Conservation (phyloP, 805 yeast genomes). For the Suhomyces tanzawaensis region DNA sequence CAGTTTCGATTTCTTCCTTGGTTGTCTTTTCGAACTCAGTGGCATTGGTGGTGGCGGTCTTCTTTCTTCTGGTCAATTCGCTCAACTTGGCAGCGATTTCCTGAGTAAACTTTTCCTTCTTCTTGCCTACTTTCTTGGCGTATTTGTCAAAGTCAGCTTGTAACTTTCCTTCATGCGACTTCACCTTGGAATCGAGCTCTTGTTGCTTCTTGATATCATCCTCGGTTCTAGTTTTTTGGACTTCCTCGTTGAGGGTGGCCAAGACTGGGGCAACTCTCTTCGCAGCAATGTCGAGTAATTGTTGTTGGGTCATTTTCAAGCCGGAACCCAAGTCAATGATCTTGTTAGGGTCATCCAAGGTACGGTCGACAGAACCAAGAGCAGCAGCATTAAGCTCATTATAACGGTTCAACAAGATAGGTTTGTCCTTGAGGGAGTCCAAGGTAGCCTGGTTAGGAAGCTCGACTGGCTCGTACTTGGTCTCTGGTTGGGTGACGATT, state of each 20-base stretch:
- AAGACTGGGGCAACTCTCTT: conserved; percentile 55
- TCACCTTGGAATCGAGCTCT: conserved; percentile 34
- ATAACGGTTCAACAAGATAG: conserved; percentile 47
- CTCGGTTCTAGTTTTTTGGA: conserved; percentile 40
- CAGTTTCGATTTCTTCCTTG: conserved; percentile 43
- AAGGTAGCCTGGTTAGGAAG: conserved; percentile 35
- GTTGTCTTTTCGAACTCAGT: conserved; percentile 41
- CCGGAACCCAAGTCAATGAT: conserved; percentile 54
- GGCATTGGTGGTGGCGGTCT: conserved; percentile 31
- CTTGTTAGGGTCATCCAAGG: conserved; percentile 49
- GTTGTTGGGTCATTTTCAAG: conserved; percentile 51
- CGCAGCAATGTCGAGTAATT: conserved; percentile 54
- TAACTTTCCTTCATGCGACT: conserved; percentile 35
- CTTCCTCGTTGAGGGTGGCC: conserved; percentile 50
- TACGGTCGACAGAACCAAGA: conserved; percentile 42
- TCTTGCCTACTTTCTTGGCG: conserved; percentile 36
- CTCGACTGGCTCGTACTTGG: conserved; percentile 34
- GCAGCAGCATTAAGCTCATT: conserved; percentile 49
- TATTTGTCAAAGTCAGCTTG: conserved; percentile 36
- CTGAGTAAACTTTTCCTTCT: conserved; percentile 36
- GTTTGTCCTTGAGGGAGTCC: conserved; percentile 45
- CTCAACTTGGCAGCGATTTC: conserved; percentile 38
- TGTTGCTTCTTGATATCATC: conserved; percentile 43
- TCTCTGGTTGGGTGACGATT: conserved; percentile 29
- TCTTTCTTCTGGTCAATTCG: conserved; percentile 19